These are phyloP conservation scores for Fusarium sp. DNA, from an alignment of 2,329 filamentous ascomycete species.

Conservation along the genomic window DNA sequence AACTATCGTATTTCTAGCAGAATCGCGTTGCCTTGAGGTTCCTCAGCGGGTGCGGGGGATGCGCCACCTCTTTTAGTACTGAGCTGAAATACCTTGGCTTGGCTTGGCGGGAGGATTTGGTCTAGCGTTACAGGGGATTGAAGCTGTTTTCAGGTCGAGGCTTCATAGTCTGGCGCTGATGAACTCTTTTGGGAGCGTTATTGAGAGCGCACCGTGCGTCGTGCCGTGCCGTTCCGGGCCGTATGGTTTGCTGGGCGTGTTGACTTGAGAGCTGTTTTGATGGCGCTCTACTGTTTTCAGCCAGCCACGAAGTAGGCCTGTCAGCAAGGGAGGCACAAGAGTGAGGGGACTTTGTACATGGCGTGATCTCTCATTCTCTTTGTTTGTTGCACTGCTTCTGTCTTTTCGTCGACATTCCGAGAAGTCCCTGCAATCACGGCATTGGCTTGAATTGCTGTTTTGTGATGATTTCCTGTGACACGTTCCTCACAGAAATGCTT, in stretches of 20 bases:
- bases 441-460: background rate
- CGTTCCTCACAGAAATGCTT: background rate
- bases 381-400: background rate
- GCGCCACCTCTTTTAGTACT: background rate
- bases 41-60: background rate
- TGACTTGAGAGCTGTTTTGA: background rate
- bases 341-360: background rate
- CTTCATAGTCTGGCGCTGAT: background rate
- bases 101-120: background rate
- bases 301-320: background rate
- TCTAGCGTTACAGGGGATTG: background rate
- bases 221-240: background rate
- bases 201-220: background rate
- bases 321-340: background rate
- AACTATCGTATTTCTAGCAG: background rate
- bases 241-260: background rate
- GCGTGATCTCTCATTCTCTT: background rate
- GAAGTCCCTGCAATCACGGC: rapidly evolving
- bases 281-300: background rate
- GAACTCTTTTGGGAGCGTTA: background rate
- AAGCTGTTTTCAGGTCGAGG: background rate
- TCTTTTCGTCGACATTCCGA: background rate
- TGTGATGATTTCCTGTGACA: background rate
- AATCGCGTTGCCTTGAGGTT: background rate
- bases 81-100: conserved; percentile 4